Evolutionary conservation across 495 filamentous ascomycete genomes (phyloP), one percentile per base, ranked within the genome.

Genomic region (Xylaria venustula): DNA sequence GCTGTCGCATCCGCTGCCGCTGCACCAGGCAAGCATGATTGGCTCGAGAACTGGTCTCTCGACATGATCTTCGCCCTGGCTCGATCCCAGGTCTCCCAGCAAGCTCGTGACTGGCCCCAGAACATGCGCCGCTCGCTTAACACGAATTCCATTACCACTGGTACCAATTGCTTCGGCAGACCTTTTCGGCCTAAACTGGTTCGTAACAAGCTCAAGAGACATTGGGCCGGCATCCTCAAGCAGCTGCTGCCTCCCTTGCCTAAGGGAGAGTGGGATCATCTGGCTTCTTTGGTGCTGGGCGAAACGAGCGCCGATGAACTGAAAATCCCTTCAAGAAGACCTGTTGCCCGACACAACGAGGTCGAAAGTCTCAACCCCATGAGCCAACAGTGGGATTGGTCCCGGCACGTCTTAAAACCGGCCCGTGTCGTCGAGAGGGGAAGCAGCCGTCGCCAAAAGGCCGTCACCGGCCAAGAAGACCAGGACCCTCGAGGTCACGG

Each of bases 171-270:
- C 22, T 96, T 90, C 86, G 83, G 81, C 1, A 75, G 77, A 4
- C 82, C 84, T 0, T 67, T 90, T 44, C 66, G 85, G 0, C 54
- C 71, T 14, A 80, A 71, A 51, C 81, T 88, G 2, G 70, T 70
- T 36, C 71, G 76, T 42, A 89, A 88, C 53, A 85, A 88, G 50
- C 73, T 82, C 9, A 80, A 75, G 54, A 78, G 77, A 55, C 87
- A 84, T 78, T 93, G 89, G 75, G 78, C 74, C 0, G 36, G 63
- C 0, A 71, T 84, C 41, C 75, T 90, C 19, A 68, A 76, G 0
- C 79, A 78, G 45, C 65, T 91, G 4, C 70, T 89, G n/a, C 90
- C 92, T 7, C 94, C 94, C 1, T 63, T 97, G 0, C 86, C 89
- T 0, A 62, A 76, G 22, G 61, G 75, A 15, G 90, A 94, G 59